Percentiles rank a stretch among this genome's conserved stretches.
These are phyloP conservation scores for Coniochaeta prunicola DNA, from an alignment of 2,329 filamentous ascomycete species.

Conservation along the genomic window DNA sequence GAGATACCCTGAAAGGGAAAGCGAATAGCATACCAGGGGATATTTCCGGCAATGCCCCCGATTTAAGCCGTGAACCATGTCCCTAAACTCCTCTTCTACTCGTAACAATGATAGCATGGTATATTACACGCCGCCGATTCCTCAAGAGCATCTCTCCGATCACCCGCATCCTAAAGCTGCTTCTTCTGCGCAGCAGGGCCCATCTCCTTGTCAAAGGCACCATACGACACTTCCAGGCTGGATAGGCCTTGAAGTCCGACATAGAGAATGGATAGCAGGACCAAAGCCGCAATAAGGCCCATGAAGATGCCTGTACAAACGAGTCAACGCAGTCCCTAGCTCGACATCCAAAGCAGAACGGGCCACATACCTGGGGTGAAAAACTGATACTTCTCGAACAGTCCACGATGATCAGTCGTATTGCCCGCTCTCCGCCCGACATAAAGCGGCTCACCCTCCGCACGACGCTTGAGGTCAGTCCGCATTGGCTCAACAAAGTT, in stretches of 20 bases:
- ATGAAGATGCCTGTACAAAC: constrained; percentile 70
- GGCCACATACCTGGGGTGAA: constrained; percentile 68
- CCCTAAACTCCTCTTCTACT: neutral
- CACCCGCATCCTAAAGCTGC: constrained; percentile 38
- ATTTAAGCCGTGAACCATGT: neutral
- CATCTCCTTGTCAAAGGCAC: constrained; percentile 94
- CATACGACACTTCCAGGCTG: constrained; percentile 84
- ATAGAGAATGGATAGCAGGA: constrained; percentile 71
- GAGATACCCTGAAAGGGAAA: neutral
- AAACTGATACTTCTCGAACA: constrained; percentile 94
- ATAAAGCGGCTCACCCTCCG: constrained; percentile 15
- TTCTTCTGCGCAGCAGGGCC: constrained; percentile 86
- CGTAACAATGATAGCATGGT: constrained; percentile 4
- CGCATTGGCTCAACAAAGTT: constrained; percentile 57
- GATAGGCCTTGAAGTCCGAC: constrained; percentile 70
- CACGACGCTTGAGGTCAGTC: constrained; percentile 64
- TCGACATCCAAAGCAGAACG: neutral
- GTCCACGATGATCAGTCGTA: constrained; percentile 36
- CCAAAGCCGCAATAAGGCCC: constrained; percentile 61
- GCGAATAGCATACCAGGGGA: neutral
- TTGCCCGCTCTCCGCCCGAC: constrained; percentile 29
- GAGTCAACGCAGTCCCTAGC: neutral
- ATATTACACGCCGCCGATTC: neutral
- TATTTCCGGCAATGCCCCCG: constrained; percentile 2
- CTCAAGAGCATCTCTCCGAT: neutral